Percentiles rank a stretch among this genome's conserved stretches.
Conservation (phyloP, 2,329 filamentous ascomycete genomes). For the Neofusicoccum umdonicola region DNA sequence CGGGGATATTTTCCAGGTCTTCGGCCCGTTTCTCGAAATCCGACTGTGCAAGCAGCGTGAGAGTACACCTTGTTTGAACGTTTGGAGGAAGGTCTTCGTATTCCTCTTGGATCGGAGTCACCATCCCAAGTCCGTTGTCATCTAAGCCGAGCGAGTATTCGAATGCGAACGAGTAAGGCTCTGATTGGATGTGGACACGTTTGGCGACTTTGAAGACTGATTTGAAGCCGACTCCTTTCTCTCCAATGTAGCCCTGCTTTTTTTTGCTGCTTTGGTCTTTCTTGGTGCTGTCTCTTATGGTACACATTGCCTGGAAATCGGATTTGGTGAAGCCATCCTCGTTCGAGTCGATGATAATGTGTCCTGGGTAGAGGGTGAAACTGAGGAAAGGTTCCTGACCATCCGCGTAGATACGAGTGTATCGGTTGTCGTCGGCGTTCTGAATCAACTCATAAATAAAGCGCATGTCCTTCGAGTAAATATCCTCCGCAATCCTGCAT, state of each 20-base stretch:
- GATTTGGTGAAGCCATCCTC: constrained; percentile 42
- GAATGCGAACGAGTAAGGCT: constrained; percentile 38
- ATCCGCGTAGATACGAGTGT: constrained; percentile 2
- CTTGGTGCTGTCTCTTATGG: constrained; percentile 38
- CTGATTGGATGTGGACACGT: constrained; percentile 42
- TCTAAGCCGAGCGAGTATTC: constrained; percentile 26
- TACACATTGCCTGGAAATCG: constrained; percentile 40
- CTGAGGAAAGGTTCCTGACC: constrained; percentile 22
- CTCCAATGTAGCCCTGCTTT: constrained; percentile 30
- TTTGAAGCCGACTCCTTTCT: constrained; percentile 41
- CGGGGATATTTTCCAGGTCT: not conserved
- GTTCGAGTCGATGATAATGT: constrained; percentile 45
- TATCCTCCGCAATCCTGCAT: constrained; percentile 23
- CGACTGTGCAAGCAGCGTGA: constrained; percentile 3
- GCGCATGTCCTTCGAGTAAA: constrained; percentile 27
- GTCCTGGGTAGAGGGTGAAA: constrained; percentile 24
- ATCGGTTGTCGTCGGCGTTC: constrained; percentile 45
- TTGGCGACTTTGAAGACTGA: constrained; percentile 33
- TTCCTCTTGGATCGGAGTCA: constrained; percentile 41
- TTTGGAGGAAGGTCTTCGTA: constrained; percentile 11
- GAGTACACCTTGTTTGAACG: constrained; percentile 23
- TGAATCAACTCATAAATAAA: constrained; percentile 37
- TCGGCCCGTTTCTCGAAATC: not conserved
- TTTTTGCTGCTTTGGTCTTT: constrained; percentile 9
- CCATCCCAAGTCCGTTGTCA: constrained; percentile 53